Evolutionary conservation across 306 rosid species (phyloP).

Genomic region (Lotus japonicus): DNA sequence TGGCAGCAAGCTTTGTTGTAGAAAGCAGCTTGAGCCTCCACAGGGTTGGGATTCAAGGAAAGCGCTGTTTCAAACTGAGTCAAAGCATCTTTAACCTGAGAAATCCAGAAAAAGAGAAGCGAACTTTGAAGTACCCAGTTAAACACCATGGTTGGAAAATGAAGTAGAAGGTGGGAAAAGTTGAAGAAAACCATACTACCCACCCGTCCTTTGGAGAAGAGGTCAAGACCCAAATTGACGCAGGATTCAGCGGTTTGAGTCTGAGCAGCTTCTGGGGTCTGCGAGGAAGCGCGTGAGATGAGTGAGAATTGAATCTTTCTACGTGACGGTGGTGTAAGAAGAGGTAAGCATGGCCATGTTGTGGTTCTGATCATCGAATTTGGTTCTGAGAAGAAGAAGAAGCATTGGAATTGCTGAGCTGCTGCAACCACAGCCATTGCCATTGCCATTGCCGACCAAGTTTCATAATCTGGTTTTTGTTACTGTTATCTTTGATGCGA

Average conservation of each 20-base stretch:
- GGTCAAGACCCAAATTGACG: constrained; percentile 85
- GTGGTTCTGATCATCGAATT: constrained; percentile 16
- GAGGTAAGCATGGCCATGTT: constrained; percentile 30
- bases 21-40: constrained; percentile 90
- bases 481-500: not conserved
- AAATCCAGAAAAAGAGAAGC: not conserved
- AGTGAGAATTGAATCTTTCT: constrained; percentile 22
- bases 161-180: not conserved
- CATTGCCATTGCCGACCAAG: constrained; percentile 1
- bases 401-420: constrained; percentile 43
- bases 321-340: constrained; percentile 14
- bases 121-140: not conserved
- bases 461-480: constrained; percentile 5
- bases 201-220: constrained; percentile 93
- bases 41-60: constrained; percentile 66
- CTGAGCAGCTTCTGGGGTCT: constrained; percentile 56
- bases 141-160: not conserved
- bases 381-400: constrained; percentile 46
- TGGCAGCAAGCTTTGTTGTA: constrained; percentile 98
- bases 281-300: constrained; percentile 50
- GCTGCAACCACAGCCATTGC: constrained; percentile 62
- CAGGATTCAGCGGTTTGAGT: constrained; percentile 68
- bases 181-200: not conserved
- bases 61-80: constrained; percentile 83
- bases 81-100: constrained; percentile 95